Conservation (phyloP, 805 yeast species). For the Suhomyces xylopsoci region DNA sequence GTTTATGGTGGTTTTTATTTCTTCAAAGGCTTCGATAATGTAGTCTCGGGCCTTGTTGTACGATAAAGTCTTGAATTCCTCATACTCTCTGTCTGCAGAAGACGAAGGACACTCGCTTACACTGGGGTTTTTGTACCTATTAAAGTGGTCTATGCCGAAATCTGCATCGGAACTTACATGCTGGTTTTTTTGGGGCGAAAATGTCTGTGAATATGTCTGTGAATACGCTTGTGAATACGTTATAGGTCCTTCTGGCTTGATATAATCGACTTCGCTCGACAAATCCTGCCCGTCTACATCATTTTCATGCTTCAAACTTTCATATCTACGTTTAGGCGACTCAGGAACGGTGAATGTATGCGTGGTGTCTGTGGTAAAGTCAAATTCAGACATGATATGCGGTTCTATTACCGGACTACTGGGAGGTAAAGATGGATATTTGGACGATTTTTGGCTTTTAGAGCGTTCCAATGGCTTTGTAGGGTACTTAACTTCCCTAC, state of each 20-base stretch:
- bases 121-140: conserved; percentile 32
- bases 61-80: conserved; percentile 12
- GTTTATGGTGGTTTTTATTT: conserved; percentile 40
- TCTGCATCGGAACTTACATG: conserved; percentile 37
- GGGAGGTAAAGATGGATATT: conserved; percentile 19
- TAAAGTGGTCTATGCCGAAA: conserved; percentile 51
- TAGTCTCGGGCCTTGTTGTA: conserved; percentile 36
- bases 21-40: conserved; percentile 48
- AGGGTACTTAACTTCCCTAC: not conserved
- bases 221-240: conserved; percentile 3
- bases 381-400: conserved; percentile 28
- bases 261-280: conserved; percentile 7
- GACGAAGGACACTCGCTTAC: conserved; percentile 26
- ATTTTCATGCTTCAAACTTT: not conserved
- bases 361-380: conserved; percentile 20
- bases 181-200: conserved; percentile 4
- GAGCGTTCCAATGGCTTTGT: not conserved
- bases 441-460: not conserved
- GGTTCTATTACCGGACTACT: conserved; percentile 41
- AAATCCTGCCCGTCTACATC: not conserved
- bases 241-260: conserved; percentile 2
- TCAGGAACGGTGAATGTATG: conserved; percentile 21
- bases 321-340: conserved; percentile 18
- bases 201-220: conserved; percentile 2
- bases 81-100: conserved; percentile 27